These are phyloP conservation scores for Neocallimastix lanati DNA, from an alignment of 192 early-diverging fungal species.

Conservation along the genomic window DNA sequence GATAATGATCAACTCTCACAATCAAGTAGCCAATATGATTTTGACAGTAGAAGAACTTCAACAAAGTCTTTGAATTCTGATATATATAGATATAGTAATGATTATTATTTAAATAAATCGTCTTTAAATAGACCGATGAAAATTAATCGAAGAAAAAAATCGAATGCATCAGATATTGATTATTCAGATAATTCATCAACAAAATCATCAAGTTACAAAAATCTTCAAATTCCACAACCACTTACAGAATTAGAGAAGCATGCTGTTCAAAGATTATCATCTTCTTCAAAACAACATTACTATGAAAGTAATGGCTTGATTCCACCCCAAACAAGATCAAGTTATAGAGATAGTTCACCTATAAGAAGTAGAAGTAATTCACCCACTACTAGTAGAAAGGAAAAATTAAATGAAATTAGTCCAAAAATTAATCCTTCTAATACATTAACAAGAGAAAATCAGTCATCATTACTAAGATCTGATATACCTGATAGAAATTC, in stretches of 20 bases:
- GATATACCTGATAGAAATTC: background rate
- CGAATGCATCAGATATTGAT: background rate
- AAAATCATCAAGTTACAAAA: background rate
- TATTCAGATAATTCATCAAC: background rate
- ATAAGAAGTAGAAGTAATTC: background rate
- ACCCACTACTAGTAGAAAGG: background rate
- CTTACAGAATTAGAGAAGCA: background rate
- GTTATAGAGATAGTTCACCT: background rate
- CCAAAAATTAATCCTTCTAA: background rate
- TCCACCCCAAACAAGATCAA: background rate
- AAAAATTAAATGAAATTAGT: background rate
- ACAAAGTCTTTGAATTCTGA: background rate
- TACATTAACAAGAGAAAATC: background rate
- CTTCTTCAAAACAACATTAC: background rate
- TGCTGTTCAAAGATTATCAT: background rate
- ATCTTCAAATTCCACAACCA: background rate
- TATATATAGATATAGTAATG: background rate
- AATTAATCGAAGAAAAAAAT: background rate
- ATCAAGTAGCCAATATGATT: background rate
- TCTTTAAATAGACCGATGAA: background rate
- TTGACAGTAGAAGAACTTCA: background rate
- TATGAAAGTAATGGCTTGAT: background rate
- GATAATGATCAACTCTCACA: background rate
- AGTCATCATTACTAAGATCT: background rate
- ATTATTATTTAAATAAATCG: background rate